These are phyloP conservation scores for Phytophthora multivora DNA, from an alignment of 352 stramenopile species.

Conservation along the genomic window DNA sequence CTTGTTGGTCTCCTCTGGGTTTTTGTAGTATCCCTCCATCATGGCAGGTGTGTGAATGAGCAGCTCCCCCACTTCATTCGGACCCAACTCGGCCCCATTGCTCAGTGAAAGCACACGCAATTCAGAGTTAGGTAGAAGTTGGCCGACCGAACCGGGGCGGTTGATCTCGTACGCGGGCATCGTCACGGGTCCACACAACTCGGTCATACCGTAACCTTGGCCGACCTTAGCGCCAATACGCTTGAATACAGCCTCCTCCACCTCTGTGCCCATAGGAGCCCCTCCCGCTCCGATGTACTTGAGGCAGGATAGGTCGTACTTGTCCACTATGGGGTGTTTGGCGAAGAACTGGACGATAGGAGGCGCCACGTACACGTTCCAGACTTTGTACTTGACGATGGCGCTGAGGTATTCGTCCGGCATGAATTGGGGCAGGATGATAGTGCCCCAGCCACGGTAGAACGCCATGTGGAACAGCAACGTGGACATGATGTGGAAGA, in stretches of 20 bases:
- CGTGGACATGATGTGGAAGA: conserved; percentile 93
- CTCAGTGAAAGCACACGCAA: conserved; percentile 40
- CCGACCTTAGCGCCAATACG: conserved; percentile 59
- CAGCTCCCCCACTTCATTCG: conserved; percentile 64
- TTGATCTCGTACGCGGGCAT: conserved; percentile 35
- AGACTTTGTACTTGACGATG: conserved; percentile 72
- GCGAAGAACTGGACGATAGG: conserved; percentile 81
- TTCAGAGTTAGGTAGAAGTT: conserved; percentile 46
- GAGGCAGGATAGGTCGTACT: conserved; percentile 85
- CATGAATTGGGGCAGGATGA: conserved; percentile 90
- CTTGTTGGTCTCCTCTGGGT: conserved; percentile 76
- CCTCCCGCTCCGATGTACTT: conserved; percentile 77
- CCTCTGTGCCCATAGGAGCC: conserved; percentile 79
- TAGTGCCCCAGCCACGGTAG: conserved; percentile 62
- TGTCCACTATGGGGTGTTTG: conserved; percentile 87
- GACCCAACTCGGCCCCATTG: conserved; percentile 34
- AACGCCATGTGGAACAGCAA: conserved; percentile 74
- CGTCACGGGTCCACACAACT: conserved; percentile 62
- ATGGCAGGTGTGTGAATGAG: conserved; percentile 55
- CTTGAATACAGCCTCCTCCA: conserved; percentile 61
- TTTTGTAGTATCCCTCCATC: conserved; percentile 61
- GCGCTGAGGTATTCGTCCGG: conserved; percentile 81
- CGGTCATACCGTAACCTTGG: conserved; percentile 68
- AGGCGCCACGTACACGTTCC: conserved; percentile 71
- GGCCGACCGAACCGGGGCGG: conserved; percentile 35